Evolutionary conservation across 805 yeast species (phyloP).

Genomic region (Saccharomycopsis selenospora): DNA sequence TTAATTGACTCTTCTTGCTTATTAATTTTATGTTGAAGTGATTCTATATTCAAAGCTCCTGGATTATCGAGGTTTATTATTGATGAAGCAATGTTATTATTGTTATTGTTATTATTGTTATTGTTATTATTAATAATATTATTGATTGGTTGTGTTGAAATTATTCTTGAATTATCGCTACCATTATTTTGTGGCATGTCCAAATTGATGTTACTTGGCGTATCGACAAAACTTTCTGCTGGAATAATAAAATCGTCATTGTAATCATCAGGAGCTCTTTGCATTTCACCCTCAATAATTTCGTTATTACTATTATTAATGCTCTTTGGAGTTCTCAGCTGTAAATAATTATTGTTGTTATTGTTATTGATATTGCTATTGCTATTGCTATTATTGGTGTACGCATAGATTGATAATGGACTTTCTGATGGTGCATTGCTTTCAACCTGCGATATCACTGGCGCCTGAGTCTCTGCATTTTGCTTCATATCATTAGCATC

Average conservation of each 20-base stretch:
- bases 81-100: background rate
- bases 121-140: background rate
- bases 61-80: background rate
- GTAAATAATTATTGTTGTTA: background rate
- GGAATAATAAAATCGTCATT: slow-evolving; percentile 15
- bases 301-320: background rate
- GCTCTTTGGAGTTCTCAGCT: slow-evolving; percentile 1
- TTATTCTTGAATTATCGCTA: background rate
- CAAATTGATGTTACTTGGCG: background rate
- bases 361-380: no score
- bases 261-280: slow-evolving; percentile 15
- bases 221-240: slow-evolving; percentile 2
- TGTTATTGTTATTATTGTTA: background rate
- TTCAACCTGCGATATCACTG: no score
- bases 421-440: no score
- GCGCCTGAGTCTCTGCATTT: no score
- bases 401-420: no score
- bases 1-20: slow-evolving; percentile 19
- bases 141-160: background rate
- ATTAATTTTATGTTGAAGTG: slow-evolving; percentile 10
- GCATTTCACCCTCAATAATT: slow-evolving; percentile 11
- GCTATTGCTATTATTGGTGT: no score
- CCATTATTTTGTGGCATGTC: background rate
- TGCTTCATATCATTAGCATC: no score
- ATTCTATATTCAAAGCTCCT: slow-evolving; percentile 4